These are phyloP conservation scores for Erysimum pusillum DNA, from an alignment of 441 rosid genomes.

Conservation along the genomic window DNA sequence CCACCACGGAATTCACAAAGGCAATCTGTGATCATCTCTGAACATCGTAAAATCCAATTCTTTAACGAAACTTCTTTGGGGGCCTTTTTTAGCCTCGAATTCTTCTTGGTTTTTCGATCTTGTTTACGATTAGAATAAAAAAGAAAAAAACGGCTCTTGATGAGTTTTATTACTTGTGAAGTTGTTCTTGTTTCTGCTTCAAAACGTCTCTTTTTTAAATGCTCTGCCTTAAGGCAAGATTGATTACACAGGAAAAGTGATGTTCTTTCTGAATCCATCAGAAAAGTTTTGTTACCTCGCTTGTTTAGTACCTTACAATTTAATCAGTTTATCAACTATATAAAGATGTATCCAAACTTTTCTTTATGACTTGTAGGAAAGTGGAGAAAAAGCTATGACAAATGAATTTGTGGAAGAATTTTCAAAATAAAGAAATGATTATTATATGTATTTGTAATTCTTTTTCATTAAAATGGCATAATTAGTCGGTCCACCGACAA, in stretches of 20 bases:
- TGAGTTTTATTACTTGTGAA: constrained; percentile 29
- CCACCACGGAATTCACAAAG: constrained; percentile 87
- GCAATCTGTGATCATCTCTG: constrained; percentile 85
- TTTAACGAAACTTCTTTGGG: constrained; percentile 25
- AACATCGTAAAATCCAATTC: constrained; percentile 30
- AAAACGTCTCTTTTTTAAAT: neutral
- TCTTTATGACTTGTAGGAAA: neutral
- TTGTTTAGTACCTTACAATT: neutral
- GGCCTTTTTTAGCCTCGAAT: constrained; percentile 6
- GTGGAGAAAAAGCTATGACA: no score
- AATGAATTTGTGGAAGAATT: no score
- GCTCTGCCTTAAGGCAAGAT: constrained; percentile 37
- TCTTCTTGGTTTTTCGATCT: constrained; percentile 15
- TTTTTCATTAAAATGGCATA: constrained; percentile 11
- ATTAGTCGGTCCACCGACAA: neutral
- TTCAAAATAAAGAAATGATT: no score
- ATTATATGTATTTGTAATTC: no score
- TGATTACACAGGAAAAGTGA: constrained; percentile 28
- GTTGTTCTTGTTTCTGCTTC: constrained; percentile 26
- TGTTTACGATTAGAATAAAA: constrained; percentile 28
- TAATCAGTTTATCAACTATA: neutral
- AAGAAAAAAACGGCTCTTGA: constrained; percentile 7
- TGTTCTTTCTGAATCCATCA: constrained; percentile 10
- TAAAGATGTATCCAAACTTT: neutral
- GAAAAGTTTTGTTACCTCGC: constrained; percentile 16